These are phyloP conservation scores for Leccinum arenicola DNA, from an alignment of 768 basidiomycete species.

Conservation along the genomic window DNA sequence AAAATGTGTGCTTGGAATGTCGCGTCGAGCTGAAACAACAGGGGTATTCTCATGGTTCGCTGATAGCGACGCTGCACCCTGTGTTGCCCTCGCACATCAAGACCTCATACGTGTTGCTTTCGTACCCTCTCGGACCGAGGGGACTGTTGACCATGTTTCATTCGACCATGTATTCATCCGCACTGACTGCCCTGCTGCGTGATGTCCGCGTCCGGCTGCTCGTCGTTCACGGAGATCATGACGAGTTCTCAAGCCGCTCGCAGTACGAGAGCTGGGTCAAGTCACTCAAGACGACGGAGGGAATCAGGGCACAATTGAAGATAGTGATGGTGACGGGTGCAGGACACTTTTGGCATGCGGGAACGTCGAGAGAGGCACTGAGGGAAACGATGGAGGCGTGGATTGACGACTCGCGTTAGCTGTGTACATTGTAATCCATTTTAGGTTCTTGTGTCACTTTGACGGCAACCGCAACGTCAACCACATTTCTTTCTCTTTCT, in stretches of 20 bases:
- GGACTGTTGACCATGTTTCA: conserved; percentile 69
- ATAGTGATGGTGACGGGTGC: conserved; percentile 43
- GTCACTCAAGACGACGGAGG: conserved; percentile 31
- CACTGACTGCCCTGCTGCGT: conserved; percentile 48
- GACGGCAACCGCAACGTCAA: conserved; percentile 29
- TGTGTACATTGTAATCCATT: no score
- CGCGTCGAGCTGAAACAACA: conserved; percentile 29
- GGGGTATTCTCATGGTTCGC: conserved; percentile 83
- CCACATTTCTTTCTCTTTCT: conserved; percentile 8
- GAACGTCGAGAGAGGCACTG: conserved; percentile 20
- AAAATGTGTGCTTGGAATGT: not conserved
- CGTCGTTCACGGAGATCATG: conserved; percentile 62
- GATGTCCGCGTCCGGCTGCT: conserved; percentile 51
- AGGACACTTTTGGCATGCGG: conserved; percentile 67
- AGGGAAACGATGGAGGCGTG: conserved; percentile 22
- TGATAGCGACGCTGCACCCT: conserved; percentile 68
- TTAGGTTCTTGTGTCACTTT: conserved; percentile 9
- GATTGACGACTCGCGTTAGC: not conserved
- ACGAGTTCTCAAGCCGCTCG: conserved; percentile 63
- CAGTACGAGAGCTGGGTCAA: conserved; percentile 57
- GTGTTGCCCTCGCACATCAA: conserved; percentile 45
- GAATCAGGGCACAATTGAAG: conserved; percentile 26
- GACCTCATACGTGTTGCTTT: conserved; percentile 67
- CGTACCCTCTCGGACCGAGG: conserved; percentile 72
- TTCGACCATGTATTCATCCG: conserved; percentile 48